Conservation (phyloP, 73 alveolate genomes). For the Diophrys sp. region DNA sequence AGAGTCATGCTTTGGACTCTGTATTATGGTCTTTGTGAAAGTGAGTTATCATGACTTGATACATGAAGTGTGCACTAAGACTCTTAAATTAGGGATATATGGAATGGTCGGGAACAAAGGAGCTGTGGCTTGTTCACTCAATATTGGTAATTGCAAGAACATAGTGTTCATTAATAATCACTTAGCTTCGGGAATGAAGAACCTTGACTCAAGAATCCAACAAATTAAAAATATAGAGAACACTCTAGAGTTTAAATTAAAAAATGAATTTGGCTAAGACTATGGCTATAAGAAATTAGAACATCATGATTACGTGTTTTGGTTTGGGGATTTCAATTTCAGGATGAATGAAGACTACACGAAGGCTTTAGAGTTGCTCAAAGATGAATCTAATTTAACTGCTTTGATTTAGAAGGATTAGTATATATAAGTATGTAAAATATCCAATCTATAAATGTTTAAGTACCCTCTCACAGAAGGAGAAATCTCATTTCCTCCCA, state of each 20-base stretch:
- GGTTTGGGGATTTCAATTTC: conserved; percentile 63
- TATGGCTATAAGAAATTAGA: background rate
- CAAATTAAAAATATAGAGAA: conserved; percentile 19
- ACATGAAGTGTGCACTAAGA: too few relatives aligned
- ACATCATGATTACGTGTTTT: conserved; percentile 9
- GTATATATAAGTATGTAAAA: too few relatives aligned
- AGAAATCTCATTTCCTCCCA: conserved; percentile 76
- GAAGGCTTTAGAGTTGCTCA: too few relatives aligned
- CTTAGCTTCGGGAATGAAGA: conserved; percentile 41
- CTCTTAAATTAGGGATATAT: too few relatives aligned
- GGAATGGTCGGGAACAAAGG: conserved; percentile 62
- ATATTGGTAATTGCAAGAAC: conserved; percentile 27
- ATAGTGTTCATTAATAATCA: conserved; percentile 30
- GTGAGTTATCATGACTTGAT: too few relatives aligned
- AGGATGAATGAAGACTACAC: too few relatives aligned
- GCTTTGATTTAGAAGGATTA: too few relatives aligned
- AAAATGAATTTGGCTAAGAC: too few relatives aligned
- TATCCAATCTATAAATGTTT: conserved; percentile 51
- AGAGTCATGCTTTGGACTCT: too few relatives aligned
- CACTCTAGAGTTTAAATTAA: too few relatives aligned
- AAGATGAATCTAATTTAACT: too few relatives aligned
- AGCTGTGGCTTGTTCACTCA: conserved; percentile 46
- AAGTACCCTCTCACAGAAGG: conserved; percentile 74
- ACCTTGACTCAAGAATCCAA: conserved; percentile 21
- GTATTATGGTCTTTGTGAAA: too few relatives aligned